phyloP scores from a whole-genome alignment of 345 rosid genomes.

The Hibiscus syriacus region DNA sequence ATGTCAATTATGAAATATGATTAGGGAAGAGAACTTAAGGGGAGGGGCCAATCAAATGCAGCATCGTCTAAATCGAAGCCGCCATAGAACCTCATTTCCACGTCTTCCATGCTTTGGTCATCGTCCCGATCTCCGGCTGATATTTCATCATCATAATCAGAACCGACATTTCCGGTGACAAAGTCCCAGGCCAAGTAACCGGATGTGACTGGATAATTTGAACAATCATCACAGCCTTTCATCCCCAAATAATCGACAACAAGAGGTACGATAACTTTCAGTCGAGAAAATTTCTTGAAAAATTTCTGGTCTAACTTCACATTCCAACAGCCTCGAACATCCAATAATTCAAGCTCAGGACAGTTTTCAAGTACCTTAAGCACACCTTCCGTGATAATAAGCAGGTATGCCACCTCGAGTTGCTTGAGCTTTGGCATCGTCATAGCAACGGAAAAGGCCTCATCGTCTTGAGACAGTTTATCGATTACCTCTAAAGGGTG shows the following conservation, averaged over 20 bases:
- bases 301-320: constrained; percentile 14
- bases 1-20: not conserved
- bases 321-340: constrained; percentile 21
- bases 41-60: too few relatives aligned
- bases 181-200: constrained; percentile 23
- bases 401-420: constrained; percentile 19
- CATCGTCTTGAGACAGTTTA: too few relatives aligned
- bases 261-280: constrained; percentile 19
- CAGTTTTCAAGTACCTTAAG: constrained; percentile 16
- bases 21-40: not conserved
- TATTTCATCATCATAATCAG: too few relatives aligned
- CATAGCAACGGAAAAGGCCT: too few relatives aligned
- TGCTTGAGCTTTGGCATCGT: constrained; percentile 29
- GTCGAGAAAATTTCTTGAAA: too few relatives aligned
- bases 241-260: constrained; percentile 16
- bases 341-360: constrained; percentile 15
- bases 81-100: too few relatives aligned
- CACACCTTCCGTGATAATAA: constrained; percentile 18
- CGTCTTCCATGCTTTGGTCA: too few relatives aligned
- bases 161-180: constrained; percentile 6
- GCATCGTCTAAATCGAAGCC: too few relatives aligned
- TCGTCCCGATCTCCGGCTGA: too few relatives aligned
- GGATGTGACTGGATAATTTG: constrained; percentile 17
- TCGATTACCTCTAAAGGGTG: too few relatives aligned
- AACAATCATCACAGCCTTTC: constrained; percentile 20